Evolutionary conservation across 306 rosid genomes (phyloP).

Genomic region (Vicia faba): DNA sequence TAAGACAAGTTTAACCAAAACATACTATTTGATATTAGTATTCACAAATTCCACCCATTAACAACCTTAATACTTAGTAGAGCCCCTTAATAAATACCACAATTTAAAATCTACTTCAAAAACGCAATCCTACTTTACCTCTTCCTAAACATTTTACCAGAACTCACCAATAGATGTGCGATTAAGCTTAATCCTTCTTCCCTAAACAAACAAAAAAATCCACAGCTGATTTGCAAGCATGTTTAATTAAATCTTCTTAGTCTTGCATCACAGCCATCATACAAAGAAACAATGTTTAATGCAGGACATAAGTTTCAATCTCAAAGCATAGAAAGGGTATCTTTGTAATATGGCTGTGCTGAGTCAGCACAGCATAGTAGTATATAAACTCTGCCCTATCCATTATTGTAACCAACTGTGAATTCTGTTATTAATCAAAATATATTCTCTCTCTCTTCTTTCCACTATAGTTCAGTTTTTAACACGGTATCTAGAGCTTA

Average conservation of each 20-base stretch:
- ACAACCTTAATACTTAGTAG: neutral
- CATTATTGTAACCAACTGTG: too few species aligned
- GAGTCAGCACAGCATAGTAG: too few species aligned
- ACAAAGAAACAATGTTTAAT: neutral
- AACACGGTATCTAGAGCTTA: too few species aligned
- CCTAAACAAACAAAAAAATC: conserved; percentile 3
- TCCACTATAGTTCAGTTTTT: too few species aligned
- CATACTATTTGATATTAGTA: neutral
- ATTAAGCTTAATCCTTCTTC: neutral
- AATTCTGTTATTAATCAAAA: too few species aligned
- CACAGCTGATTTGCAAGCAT: neutral
- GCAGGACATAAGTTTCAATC: conserved; percentile 4
- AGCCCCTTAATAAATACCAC: neutral
- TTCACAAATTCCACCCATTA: neutral
- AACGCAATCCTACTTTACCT: conserved; percentile 10
- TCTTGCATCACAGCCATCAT: conserved; percentile 26
- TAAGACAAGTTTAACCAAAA: neutral
- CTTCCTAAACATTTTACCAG: conserved; percentile 3
- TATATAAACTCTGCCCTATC: too few species aligned
- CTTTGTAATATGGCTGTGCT: too few species aligned
- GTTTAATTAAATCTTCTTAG: neutral
- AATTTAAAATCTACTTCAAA: conserved; percentile 13
- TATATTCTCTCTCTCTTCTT: too few species aligned
- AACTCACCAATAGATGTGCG: conserved; percentile 6
- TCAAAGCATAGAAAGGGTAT: too few species aligned